Base-by-base conservation (phyloP, 2,329 filamentous ascomycete genomes). In the Xylaria digitata region DNA sequence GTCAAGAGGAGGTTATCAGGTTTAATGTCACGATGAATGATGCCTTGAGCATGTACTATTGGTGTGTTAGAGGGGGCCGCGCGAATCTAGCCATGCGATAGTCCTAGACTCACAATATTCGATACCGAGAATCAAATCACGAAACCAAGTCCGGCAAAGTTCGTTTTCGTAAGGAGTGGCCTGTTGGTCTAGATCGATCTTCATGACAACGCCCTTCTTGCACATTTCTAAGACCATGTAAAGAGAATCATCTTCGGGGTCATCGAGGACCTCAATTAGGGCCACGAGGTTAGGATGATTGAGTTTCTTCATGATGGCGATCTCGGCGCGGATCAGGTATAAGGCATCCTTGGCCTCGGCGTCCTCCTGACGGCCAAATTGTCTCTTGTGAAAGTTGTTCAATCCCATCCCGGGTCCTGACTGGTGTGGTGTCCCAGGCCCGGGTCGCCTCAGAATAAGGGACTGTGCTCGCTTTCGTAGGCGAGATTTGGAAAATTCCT, bases 171-270 rank as follows among this genome's bases (percentile, higher is more conserved):
- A 97, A 0, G 96, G 94, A 68, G 91, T 88, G 19, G 93, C 92
- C 64, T 86, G 84, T 74, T 97, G 91, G 66, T 92, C 91, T n/a
- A 98, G 82, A 2, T 93, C 93, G 62, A 99, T 93, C 75, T 94
- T 95, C 94, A 98, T 98, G 58, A 97, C 88, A 23, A 97, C 95
- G 0, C 96, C 96, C 78, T 97, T 97, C 76, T 97, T 96, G 83
- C 96, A 99, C 93, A 97, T 97, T 79, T 99, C 96, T 79, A 99
- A 86, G 23, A 99, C 96, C 93, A 99, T 98, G 81, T 97, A 99
- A 13, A 99, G 82, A 2, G 94, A 97, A 79, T 99, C 96, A 76
- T 97, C 94, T 54, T 95, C 90, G 0, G 96, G 95, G 76, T 98
- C 96, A 77, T 98, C 96, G 58, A 99, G 83, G 2, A 99, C 96